phyloP scores from a whole-genome alignment of 495 filamentous ascomycete genomes.

The Xylaria intraflava region DNA sequence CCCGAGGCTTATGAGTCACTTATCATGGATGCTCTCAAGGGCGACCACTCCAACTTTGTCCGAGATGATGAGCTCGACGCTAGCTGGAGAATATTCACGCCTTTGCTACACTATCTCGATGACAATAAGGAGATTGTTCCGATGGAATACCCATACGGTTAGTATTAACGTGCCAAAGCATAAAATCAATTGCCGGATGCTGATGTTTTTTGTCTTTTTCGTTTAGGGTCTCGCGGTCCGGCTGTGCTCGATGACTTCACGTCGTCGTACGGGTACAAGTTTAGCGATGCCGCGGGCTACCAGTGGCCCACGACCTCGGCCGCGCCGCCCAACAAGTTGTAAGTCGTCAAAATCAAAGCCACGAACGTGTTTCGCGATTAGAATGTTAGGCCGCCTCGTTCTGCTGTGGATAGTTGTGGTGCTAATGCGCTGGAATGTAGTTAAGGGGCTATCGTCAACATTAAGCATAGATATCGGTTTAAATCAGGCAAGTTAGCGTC shows the following conservation, averaged over 20 bases:
- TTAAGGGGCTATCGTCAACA: conserved; percentile 14
- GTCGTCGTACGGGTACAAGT: conserved; percentile 95
- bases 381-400: conserved; percentile 21
- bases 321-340: conserved; percentile 63
- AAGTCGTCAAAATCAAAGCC: conserved; percentile 38
- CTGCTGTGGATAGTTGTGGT: conserved; percentile 10
- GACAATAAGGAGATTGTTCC: conserved; percentile 98
- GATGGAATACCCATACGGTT: conserved; percentile 99
- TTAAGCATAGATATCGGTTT: conserved; percentile 12
- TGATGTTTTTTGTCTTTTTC: conserved; percentile 12
- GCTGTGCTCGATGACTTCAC: conserved; percentile 98
- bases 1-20: conserved; percentile 98
- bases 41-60: conserved; percentile 99
- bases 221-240: conserved; percentile 87
- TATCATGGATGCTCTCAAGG: conserved; percentile 96
- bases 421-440: conserved; percentile 18
- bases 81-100: conserved; percentile 97
- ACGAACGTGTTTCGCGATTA: conserved; percentile 15
- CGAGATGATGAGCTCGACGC: conserved; percentile 97
- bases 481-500: conserved; percentile 8
- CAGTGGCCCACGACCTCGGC: conserved; percentile 76
- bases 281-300: conserved; percentile 93
- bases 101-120: conserved; percentile 94
- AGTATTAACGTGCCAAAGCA: conserved; percentile 28
- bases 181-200: background rate